Evolutionary conservation across 768 basidiomycete genomes (phyloP), one percentile per base, ranked within the genome.

Genomic region (Suillus americanus): DNA sequence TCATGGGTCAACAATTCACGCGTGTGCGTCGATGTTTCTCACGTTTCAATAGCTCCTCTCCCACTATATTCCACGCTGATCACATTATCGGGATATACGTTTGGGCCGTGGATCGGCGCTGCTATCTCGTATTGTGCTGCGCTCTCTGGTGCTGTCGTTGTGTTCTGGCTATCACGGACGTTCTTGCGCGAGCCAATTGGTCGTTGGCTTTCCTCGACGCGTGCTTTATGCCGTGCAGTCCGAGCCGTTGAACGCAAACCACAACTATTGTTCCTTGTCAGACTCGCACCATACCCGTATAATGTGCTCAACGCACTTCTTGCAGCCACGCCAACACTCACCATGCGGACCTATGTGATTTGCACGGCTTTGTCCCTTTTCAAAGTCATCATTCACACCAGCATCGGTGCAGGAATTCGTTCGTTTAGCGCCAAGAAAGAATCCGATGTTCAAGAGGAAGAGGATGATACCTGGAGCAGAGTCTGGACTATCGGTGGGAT

Each of bases 291-390:
- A 4, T 94, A 94, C 73, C 92, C 91, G 0, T 94, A 91, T 80
- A 97, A 97, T 79, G 91, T 97, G 71, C 93, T 97, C 88, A 97
- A 97, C 80, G 92, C 91, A 72, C 87, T 97, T 56, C 85, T 97
- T 56, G 94, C 95, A 9, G 92, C 93, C 3, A 88, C 91, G n/a
- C 89, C 89, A 38, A 87, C 89, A 7, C 86, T 96, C 69, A 89
- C 89, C 5, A 81, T 95, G 67, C 82, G 82, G 67, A 93, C 91
- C 30, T 95, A 94, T 80, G 85, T 87, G 46, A 73, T 85, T 59
- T 90, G 91, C 81, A 94, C 95, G 28, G 89, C 89, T 16, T 81
- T 95, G 62, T 90, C 91, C 63, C 83, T 96, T 62, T 86, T 93
- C 86, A 97, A 97, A 76, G 86, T 96, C 70, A 89, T 94, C 76